Conservation (phyloP, 176 grass and related monocot species). For the Secale cereale region DNA sequence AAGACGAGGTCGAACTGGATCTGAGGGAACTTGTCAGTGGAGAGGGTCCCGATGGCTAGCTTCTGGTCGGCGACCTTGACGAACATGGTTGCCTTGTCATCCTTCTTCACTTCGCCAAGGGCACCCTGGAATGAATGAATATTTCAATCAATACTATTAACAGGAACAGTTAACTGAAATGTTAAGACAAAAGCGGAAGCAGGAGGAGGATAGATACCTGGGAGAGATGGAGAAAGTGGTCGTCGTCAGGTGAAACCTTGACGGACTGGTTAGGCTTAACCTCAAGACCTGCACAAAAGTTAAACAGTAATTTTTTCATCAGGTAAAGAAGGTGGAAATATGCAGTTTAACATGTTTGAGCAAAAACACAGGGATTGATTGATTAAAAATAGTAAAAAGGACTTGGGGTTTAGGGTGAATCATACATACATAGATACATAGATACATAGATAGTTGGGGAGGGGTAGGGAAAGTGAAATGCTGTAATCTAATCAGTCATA, state of each 20-base stretch:
- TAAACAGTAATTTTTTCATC: no score
- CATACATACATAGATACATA: no score
- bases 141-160: no score
- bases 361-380: no score
- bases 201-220: slow-evolving; percentile 43
- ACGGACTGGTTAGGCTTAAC: slow-evolving; percentile 70
- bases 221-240: slow-evolving; percentile 71
- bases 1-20: slow-evolving; percentile 83
- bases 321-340: neutral
- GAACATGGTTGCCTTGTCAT: slow-evolving; percentile 43
- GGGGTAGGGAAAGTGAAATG: no score
- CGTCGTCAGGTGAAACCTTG: slow-evolving; percentile 54
- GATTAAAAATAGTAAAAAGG: no score
- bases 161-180: neutral
- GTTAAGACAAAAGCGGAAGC: no score
- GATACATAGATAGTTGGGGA: no score
- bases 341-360: no score
- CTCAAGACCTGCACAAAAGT: slow-evolving; percentile 54
- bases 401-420: no score
- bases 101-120: slow-evolving; percentile 69
- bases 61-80: slow-evolving; percentile 59
- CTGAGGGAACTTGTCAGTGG: slow-evolving; percentile 50
- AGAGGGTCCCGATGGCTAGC: slow-evolving; percentile 70
- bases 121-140: slow-evolving; percentile 33
- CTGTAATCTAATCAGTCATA: no score